phyloP scores from a whole-genome alignment of 1,139 yeast species.

The Pichia sp. region DNA sequence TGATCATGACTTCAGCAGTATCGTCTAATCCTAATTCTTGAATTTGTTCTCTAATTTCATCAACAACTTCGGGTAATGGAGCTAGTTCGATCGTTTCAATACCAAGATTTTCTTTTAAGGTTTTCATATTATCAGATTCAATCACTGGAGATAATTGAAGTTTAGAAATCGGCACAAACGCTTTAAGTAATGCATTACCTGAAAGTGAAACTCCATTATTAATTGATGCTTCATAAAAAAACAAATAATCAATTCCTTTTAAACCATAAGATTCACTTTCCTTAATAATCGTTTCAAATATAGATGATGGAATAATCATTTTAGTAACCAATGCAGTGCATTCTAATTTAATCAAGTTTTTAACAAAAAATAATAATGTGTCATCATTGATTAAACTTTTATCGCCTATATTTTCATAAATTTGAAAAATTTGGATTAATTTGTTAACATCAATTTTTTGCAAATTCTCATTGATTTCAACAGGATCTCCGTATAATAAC shows the following conservation, averaged over 20 bases:
- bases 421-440: conserved; percentile 16
- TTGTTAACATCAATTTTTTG: conserved; percentile 15
- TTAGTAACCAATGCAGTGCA: conserved; percentile 16
- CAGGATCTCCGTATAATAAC: conserved; percentile 25
- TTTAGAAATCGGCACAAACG: conserved; percentile 22
- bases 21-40: conserved; percentile 20
- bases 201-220: conserved; percentile 15
- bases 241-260: conserved; percentile 20
- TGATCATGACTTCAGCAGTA: conserved; percentile 19
- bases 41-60: conserved; percentile 19
- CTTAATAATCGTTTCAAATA: conserved; percentile 11
- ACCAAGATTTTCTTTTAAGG: conserved; percentile 6
- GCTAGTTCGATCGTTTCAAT: conserved; percentile 8
- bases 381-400: conserved; percentile 14
- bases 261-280: conserved; percentile 9
- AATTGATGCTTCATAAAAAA: conserved; percentile 19
- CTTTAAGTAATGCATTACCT: conserved; percentile 15
- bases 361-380: conserved; percentile 13
- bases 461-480: conserved; percentile 22
- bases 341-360: conserved; percentile 17
- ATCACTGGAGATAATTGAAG: conserved; percentile 10
- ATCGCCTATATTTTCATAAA: conserved; percentile 16
- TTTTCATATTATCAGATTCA: conserved; percentile 15
- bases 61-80: conserved; percentile 13
- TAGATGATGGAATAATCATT: conserved; percentile 14